Base-by-base conservation (phyloP, 371 early-diverging fungal species). In the Entomophthora muscae region DNA sequence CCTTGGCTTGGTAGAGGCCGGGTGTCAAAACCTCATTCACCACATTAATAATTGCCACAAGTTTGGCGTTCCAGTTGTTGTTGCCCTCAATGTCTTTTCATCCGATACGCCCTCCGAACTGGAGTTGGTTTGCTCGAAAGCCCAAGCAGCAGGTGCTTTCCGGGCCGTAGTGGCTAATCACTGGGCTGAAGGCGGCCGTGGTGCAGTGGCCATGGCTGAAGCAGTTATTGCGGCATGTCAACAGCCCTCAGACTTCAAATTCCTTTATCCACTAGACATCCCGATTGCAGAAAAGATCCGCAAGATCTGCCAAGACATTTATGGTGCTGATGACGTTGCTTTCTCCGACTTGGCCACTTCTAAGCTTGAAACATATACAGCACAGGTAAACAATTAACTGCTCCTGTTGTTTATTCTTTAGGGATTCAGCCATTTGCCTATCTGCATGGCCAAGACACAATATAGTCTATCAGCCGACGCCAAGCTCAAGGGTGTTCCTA, bases 401-500 rank as follows among this genome's bases (percentile, higher is more conserved):
- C 10, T 17, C 1, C 22, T 61, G 54, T 24, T 29, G 12, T 60
- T 59, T 31, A n/a, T 30, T 2, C 12, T 26, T 17, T 66, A 80
- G 77, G 93, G 93, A 27, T 94, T 90, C 74, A 79, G 71, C 33
- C 71, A 83, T 21, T 73, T 95, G 66, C 95, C 95, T 0, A 90
- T 97, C 60, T 97, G 97, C 74, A 95, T 97, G 97, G 95, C 97
- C 65, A 97, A 97, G 81, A 97, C 97, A 3, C 95, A 95, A 70
- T 80, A 90, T 69, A 83, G 84, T 57, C 80, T 97, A 66, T 89
- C 91, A 52, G 90, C 91, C 61, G 90, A 95, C 67, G 88, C 94
- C 3, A 83, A 79, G 32, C 76, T 88, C 58, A 97, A 97, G 80
- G 85, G 88, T 64, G 95, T 89, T 0, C 97, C 97, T 3, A 83